Base-by-base conservation (phyloP, 768 basidiomycete species). In the Lactarius indigo region DNA sequence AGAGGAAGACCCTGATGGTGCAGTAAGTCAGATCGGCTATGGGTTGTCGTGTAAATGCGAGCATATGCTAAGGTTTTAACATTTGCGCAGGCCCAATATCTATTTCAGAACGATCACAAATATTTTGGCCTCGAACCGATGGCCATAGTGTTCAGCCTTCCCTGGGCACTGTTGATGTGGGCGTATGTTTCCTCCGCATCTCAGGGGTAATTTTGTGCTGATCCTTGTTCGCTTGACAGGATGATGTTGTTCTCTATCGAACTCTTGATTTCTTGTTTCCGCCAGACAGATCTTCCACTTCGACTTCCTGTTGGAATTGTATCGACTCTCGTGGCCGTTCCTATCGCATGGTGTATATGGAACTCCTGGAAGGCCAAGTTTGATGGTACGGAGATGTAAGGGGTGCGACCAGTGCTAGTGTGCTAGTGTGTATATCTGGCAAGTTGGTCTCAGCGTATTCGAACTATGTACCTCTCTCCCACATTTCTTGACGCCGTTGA, bases 101-200 rank as follows among this genome's bases (percentile, higher is more conserved):
- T 78, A 9, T 50, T 61, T 2, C 69, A 64, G 7, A 68, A 74
- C 39, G 71, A 70, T 31, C 71, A 79, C 4, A 31, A 69, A 17
- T 73, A 60, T 1, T 75, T 79, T 26, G 84, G 85, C 1, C 73
- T 85, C 1, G 83, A 86, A 71, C 80, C 73, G 1, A 76, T 86
- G 5, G 83, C 84, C 15, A 75, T 86, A 23, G 71, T 84, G 56
- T 84, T 84, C 64, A 82, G 82, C 64, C 71, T 87, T 9, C 85
- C 85, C 0, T 83, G 84, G 63, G 82, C 83, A 2, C 74, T 86
- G 30, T 76, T 87, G 33, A 80, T 87, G 77, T 87, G 85, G 85
- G 80, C 79, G 85, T 85, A 70, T 74, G 84, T 79, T 3, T 15
- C 12, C 2, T 18, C 23, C 7, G n/a, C 26, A 7, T 26, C 47